Conservation (phyloP, 2,329 filamentous ascomycete genomes). For the Curvularia sp. region DNA sequence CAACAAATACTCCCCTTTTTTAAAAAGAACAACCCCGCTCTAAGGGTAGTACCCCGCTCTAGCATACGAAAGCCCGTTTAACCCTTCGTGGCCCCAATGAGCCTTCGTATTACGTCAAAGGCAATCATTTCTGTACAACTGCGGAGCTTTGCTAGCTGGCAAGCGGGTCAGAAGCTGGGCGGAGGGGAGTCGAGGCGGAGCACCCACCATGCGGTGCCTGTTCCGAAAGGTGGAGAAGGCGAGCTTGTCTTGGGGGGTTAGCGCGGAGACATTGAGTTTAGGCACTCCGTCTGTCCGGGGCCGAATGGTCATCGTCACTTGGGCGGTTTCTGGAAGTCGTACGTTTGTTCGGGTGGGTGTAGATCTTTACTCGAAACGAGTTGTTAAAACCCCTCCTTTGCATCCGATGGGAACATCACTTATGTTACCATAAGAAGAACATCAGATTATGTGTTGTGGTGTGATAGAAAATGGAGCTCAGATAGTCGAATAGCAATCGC, state of each 20-base stretch:
- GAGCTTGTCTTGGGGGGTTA: neutral
- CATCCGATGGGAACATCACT: too few species aligned
- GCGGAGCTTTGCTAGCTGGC: neutral
- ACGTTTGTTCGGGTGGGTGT: neutral
- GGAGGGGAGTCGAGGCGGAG: too few species aligned
- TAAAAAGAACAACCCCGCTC: neutral
- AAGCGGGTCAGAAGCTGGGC: neutral
- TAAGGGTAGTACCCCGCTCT: constrained; percentile 5
- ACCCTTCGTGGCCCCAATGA: neutral
- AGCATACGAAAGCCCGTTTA: neutral
- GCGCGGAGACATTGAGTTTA: neutral
- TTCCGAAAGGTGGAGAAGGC: constrained; percentile 4
- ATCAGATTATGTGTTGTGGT: too few species aligned
- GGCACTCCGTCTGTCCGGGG: constrained; percentile 5
- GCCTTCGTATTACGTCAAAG: constrained; percentile 6
- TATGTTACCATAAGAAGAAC: too few species aligned
- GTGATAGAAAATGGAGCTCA: too few species aligned
- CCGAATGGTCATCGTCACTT: neutral
- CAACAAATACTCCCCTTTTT: too few species aligned
- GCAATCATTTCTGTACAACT: neutral
- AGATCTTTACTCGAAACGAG: neutral
- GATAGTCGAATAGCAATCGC: too few species aligned
- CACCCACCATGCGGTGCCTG: neutral
- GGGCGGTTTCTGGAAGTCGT: neutral
- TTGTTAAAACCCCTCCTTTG: neutral